phyloP scores from a whole-genome alignment of 179 eudicot genomes.

The Nepenthes alata region DNA sequence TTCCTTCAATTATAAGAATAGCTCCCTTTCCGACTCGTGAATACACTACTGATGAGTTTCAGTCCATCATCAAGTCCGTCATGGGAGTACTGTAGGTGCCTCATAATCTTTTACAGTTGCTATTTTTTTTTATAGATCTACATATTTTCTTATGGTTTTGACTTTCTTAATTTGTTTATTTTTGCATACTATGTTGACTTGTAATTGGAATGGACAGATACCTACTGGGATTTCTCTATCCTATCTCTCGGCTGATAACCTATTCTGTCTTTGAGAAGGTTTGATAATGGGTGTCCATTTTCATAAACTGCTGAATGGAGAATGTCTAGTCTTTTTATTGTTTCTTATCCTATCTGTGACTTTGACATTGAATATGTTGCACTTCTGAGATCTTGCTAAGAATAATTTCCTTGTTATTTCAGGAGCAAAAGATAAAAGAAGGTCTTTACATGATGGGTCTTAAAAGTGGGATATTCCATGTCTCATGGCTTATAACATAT shows the following conservation, averaged over 20 bases:
- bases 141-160: background rate
- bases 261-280: slow-evolving; percentile 96
- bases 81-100: slow-evolving; percentile 95
- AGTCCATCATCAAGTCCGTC: slow-evolving; percentile 77
- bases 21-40: slow-evolving; percentile 96
- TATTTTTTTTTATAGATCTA: background rate
- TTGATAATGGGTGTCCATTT: slow-evolving; percentile 2
- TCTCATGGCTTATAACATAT: slow-evolving; percentile 94
- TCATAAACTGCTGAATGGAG: background rate
- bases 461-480: slow-evolving; percentile 60
- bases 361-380: background rate
- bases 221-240: slow-evolving; percentile 93
- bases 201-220: slow-evolving; percentile 41
- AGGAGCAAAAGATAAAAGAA: slow-evolving; percentile 95
- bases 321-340: background rate
- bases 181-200: background rate
- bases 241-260: slow-evolving; percentile 91
- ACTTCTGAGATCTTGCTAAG: background rate
- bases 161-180: background rate
- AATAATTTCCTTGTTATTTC: slow-evolving; percentile 17
- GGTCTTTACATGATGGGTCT: slow-evolving; percentile 99
- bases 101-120: slow-evolving; percentile 4
- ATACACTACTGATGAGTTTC: slow-evolving; percentile 98
- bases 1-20: slow-evolving; percentile 78
- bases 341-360: background rate